A percentile compares a stretch with the other conserved stretches of the same genome.
phyloP scores from a whole-genome alignment of 106 monocot species.

The Allium cepa region DNA sequence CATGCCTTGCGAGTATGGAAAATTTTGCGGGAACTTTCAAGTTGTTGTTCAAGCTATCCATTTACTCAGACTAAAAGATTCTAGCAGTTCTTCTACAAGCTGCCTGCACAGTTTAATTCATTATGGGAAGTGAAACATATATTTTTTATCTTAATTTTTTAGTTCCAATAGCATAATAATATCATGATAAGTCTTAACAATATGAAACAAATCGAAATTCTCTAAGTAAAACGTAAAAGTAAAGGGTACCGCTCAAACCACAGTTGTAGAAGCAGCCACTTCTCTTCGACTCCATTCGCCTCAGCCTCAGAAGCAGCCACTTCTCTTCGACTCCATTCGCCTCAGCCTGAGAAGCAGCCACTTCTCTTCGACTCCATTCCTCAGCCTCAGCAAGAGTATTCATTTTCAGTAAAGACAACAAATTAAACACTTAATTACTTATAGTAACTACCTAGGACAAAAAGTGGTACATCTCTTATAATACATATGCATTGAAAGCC shows the following conservation, averaged over 20 bases:
- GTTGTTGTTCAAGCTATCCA: slow-evolving; percentile 50
- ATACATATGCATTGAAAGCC: too few species aligned
- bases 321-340: too few species aligned
- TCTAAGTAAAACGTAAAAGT: not conserved
- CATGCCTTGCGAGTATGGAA: slow-evolving; percentile 52
- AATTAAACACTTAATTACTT: too few species aligned
- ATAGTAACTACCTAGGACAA: too few species aligned
- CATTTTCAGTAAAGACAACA: too few species aligned
- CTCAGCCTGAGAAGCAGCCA: too few species aligned
- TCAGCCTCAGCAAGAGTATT: too few species aligned
- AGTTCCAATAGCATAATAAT: too few species aligned
- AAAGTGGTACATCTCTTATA: too few species aligned
- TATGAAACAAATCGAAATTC: too few species aligned
- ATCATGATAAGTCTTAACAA: too few species aligned
- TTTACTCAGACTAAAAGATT: slow-evolving; percentile 38
- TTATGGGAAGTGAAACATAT: not conserved
- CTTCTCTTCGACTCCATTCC: too few species aligned
- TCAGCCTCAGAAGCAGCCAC: slow-evolving; percentile 27
- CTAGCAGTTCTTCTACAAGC: slow-evolving; percentile 46
- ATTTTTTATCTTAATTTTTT: not conserved
- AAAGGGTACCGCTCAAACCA: slow-evolving; percentile 18
- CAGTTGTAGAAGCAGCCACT: slow-evolving; percentile 12
- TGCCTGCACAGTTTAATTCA: slow-evolving; percentile 24
- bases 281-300: slow-evolving; percentile 14
- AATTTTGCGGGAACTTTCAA: slow-evolving; percentile 49